Conservation (phyloP, 2,329 filamentous ascomycete genomes). For the Aspergillus udagawae region DNA sequence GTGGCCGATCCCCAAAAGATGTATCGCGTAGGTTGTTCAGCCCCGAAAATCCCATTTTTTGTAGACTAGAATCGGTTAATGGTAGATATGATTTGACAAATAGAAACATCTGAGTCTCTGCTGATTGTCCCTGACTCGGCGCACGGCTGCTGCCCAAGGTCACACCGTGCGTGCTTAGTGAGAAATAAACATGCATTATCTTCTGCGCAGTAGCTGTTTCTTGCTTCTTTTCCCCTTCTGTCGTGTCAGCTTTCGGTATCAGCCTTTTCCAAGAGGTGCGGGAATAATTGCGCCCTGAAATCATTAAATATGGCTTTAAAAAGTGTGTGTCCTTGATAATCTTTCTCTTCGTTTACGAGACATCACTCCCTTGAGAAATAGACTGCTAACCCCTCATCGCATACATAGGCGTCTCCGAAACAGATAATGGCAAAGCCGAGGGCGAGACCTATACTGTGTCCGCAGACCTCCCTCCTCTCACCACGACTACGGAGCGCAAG, state of each 20-base stretch:
- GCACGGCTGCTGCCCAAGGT: not conserved
- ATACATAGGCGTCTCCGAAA: conserved; percentile 2
- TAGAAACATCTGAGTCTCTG: not conserved
- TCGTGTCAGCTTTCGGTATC: not conserved
- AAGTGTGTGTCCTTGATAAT: not conserved
- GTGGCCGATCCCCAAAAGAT: not conserved
- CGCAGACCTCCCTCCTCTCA: conserved; percentile 28
- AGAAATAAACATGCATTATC: not conserved
- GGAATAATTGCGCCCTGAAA: not conserved
- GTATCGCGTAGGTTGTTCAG: not conserved
- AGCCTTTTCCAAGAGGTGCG: not conserved
- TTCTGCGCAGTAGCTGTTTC: conserved; percentile 1
- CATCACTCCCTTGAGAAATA: not conserved
- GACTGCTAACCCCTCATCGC: not conserved
- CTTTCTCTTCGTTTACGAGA: not conserved
- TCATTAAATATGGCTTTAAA: not conserved
- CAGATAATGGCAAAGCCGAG: conserved; percentile 16
- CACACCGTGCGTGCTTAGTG: not conserved
- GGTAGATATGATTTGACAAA: not conserved
- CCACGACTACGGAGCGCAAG: conserved; percentile 51
- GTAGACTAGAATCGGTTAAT: not conserved
- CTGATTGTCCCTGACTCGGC: not conserved
- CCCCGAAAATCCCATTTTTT: not conserved
- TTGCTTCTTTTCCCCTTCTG: not conserved
- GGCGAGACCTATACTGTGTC: conserved; percentile 14